Conservation (phyloP, 441 rosid genomes). For the Arabidopsis lyrata region DNA sequence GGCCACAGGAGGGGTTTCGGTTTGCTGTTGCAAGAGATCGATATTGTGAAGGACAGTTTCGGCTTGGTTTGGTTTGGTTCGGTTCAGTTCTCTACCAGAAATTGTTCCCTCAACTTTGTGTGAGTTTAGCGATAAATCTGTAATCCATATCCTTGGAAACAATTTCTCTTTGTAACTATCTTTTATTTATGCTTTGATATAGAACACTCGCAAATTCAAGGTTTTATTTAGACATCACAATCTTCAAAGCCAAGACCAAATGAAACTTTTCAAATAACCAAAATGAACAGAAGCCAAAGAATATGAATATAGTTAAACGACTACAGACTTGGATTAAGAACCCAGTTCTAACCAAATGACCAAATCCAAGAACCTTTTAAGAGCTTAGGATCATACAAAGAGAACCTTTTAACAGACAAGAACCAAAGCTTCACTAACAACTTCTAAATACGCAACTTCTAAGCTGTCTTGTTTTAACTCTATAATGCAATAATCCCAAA, state of each 20-base stretch:
- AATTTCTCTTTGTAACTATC: slow-evolving; percentile 27
- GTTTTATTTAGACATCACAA: slow-evolving; percentile 6
- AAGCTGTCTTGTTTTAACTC: slow-evolving; percentile 28
- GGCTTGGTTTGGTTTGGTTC: slow-evolving; percentile 12
- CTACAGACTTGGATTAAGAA: slow-evolving; percentile 21
- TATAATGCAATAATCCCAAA: slow-evolving; percentile 31
- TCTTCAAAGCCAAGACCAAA: slow-evolving; percentile 8
- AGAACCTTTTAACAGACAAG: slow-evolving; percentile 19
- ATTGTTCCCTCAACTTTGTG: slow-evolving; percentile 9
- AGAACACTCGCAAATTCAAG: slow-evolving; percentile 2
- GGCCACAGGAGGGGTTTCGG: slow-evolving; percentile 11
- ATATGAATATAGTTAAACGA: slow-evolving; percentile 7
- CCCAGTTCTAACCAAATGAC: slow-evolving; percentile 9
- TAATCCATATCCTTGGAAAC: slow-evolving; percentile 15
- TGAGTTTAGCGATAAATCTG: background rate
- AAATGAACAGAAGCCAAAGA: slow-evolving; percentile 5
- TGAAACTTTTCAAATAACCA: background rate
- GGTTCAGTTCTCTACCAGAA: slow-evolving; percentile 7
- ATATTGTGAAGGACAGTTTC: slow-evolving; percentile 15
- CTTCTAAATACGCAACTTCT: slow-evolving; percentile 19
- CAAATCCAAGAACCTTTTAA: slow-evolving; percentile 21
- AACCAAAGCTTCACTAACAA: slow-evolving; percentile 7
- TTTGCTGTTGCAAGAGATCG: slow-evolving; percentile 28
- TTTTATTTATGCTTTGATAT: slow-evolving; percentile 24
- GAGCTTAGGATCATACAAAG: slow-evolving; percentile 26